Evolutionary conservation across 306 rosid species (phyloP).

Genomic region (Trifolium subterraneum): DNA sequence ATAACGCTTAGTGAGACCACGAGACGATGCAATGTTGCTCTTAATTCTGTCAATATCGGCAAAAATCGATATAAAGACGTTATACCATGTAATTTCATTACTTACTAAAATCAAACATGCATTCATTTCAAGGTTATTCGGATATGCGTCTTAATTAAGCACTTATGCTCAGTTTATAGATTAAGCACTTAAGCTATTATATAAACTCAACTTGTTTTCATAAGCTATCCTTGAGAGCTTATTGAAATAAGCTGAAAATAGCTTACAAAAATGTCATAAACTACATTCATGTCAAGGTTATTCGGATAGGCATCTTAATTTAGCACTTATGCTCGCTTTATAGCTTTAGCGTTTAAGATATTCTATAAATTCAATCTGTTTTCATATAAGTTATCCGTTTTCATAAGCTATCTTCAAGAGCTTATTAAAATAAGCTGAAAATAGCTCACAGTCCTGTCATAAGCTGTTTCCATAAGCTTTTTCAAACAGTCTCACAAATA

Average conservation of each 20-base stretch:
- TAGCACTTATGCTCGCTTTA: neutral
- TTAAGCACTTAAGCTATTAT: neutral
- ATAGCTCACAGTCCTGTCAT: neutral
- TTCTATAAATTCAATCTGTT: neutral
- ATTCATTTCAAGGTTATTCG: neutral
- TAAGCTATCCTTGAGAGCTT: neutral
- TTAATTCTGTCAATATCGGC: slow-evolving; percentile 63
- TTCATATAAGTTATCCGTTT: neutral
- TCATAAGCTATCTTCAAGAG: neutral
- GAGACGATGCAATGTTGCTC: slow-evolving; percentile 68
- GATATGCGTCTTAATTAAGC: neutral
- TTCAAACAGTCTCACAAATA: neutral
- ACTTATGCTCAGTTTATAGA: neutral
- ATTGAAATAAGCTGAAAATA: neutral
- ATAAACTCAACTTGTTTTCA: neutral
- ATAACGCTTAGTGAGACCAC: slow-evolving; percentile 66
- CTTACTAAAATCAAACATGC: neutral
- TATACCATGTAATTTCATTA: slow-evolving; percentile 65
- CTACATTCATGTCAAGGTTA: slow-evolving; percentile 9
- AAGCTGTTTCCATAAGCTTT: neutral
- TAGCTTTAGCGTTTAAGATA: neutral
- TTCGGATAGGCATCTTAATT: neutral
- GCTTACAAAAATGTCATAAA: neutral
- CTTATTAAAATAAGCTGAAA: neutral
- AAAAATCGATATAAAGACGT: slow-evolving; percentile 84